Base-by-base conservation (phyloP, 305 asterid species). In the Salvia sclarea region DNA sequence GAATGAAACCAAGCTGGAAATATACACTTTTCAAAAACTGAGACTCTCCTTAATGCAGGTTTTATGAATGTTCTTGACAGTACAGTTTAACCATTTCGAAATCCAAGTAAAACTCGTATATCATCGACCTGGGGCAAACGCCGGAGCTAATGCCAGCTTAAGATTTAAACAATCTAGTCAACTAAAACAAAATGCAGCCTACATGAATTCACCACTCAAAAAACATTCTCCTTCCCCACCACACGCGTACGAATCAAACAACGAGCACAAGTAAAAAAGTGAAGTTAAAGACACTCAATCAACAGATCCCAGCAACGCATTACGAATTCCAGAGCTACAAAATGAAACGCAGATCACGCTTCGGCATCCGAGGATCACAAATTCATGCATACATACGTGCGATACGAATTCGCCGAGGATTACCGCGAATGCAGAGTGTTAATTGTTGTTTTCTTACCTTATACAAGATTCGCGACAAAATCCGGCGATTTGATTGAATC, bases 231-330 rank as follows among this genome's bases (percentile, higher is more conserved):
- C 40, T 22, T 41, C 33, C 13, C 38, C 56, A 21, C 41, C 18
- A 60, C 54, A 5, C 13, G 49, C 57, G 67, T 57, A 65, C 66
- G 58, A 68, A 52, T 66, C 50, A 33, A 54, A 66, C 25, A 56
- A 65, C 61, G 18, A 58, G 50, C 69, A 61, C 69, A 67, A 80
- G 71, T 68, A 72, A 64, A 60, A 38, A 66, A 57, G 67, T 70
- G 76, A 74, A 74, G 85, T 68, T 50, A 49, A 64, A 70, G 47
- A 37, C 79, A 70, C 77, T 66, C 74, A 47, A 67, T 52, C 68
- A 61, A 60, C 76, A 80, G 82, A 80, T 75, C 82, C 75, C 17
- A 73, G 71, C 69, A 64, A 61, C 76, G 57, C 85, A 74, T 71
- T 80, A 65, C 47, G 30, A 57, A 60, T 68, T 67, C 66, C 17